Base-by-base conservation (phyloP, 2,329 filamentous ascomycete species). In the Daldinia sp. region DNA sequence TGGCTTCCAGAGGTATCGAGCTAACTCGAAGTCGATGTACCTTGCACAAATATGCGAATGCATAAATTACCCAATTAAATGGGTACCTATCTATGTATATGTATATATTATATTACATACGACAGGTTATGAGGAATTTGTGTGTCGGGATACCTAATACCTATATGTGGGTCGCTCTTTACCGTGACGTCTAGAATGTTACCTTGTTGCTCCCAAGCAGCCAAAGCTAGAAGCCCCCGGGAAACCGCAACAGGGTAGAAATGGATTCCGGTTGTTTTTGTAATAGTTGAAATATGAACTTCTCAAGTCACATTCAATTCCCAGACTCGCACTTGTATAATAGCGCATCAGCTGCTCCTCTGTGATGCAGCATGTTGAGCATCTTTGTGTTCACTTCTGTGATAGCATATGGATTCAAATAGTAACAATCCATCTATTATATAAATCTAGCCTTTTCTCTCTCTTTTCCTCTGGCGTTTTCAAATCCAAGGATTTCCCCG, bases 101-200 rank as follows among this genome's bases (percentile, higher is more conserved):
- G 11, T 25, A 10, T n/a, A n/a, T n/a, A n/a, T n/a, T n/a, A n/a
- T n/a, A n/a, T n/a, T n/a, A n/a, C n/a, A n/a, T n/a, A n/a, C n/a
- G n/a, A n/a, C n/a, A n/a, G n/a, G n/a, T n/a, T n/a, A n/a, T n/a
- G n/a, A n/a, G n/a, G n/a, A n/a, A n/a, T n/a, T n/a, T n/a, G n/a
- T n/a, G n/a, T n/a, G n/a, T n/a, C n/a, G n/a, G n/a, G n/a, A n/a
- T n/a, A n/a, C n/a, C n/a, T n/a, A n/a, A n/a, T 47, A n/a, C 13
- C 52, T 45, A 11, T 23, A 21, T 35, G 39, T 61, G 48, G 52
- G 29, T 37, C 45, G 17, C 21, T 2, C 55, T 41, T 29, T n/a
- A 19, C 34, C 45, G 63, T 62, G 58, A 65, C 58, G 63, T 65
- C 39, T 4, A 45, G n/a, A 45, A 45, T 45, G 21, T 23, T 27